These are phyloP conservation scores for Kluyveromyces lactis DNA, from an alignment of 805 yeast genomes.

Conservation along the genomic window DNA sequence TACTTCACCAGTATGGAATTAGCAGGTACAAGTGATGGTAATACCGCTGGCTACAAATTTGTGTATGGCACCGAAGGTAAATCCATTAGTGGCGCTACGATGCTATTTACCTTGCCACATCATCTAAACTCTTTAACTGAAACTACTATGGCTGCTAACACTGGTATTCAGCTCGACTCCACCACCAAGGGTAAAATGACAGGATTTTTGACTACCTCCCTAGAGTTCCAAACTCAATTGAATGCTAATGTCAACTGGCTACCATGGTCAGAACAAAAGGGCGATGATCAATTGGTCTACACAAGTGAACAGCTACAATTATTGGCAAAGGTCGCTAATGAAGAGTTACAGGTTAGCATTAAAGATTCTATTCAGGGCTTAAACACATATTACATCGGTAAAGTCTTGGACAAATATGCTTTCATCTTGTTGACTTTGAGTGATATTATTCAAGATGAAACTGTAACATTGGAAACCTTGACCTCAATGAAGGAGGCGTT, in stretches of 20 bases:
- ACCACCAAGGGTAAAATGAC: slow-evolving; percentile 45
- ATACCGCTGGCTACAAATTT: slow-evolving; percentile 40
- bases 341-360: slow-evolving; percentile 41
- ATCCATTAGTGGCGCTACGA: slow-evolving; percentile 38
- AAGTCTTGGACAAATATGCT: slow-evolving; percentile 48
- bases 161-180: slow-evolving; percentile 38
- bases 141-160: slow-evolving; percentile 23
- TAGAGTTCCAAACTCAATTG: slow-evolving; percentile 34
- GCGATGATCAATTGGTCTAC: slow-evolving; percentile 29
- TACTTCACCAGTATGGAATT: slow-evolving; percentile 46
- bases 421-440: slow-evolving; percentile 44
- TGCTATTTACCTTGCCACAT: slow-evolving; percentile 48
- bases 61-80: slow-evolving; percentile 42
- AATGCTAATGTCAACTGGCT: slow-evolving; percentile 35
- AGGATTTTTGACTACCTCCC: slow-evolving; percentile 35
- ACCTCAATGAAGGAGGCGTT: slow-evolving; percentile 37
- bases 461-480: slow-evolving; percentile 31
- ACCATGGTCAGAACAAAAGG: slow-evolving; percentile 35
- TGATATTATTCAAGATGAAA: slow-evolving; percentile 39
- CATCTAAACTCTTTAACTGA: slow-evolving; percentile 35
- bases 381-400: slow-evolving; percentile 47
- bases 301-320: slow-evolving; percentile 36
- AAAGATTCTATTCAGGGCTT: slow-evolving; percentile 30
- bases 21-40: slow-evolving; percentile 39
- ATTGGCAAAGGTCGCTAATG: slow-evolving; percentile 38